phyloP scores from a whole-genome alignment of 176 grass and related monocot genomes.

The Bromus sterilis region DNA sequence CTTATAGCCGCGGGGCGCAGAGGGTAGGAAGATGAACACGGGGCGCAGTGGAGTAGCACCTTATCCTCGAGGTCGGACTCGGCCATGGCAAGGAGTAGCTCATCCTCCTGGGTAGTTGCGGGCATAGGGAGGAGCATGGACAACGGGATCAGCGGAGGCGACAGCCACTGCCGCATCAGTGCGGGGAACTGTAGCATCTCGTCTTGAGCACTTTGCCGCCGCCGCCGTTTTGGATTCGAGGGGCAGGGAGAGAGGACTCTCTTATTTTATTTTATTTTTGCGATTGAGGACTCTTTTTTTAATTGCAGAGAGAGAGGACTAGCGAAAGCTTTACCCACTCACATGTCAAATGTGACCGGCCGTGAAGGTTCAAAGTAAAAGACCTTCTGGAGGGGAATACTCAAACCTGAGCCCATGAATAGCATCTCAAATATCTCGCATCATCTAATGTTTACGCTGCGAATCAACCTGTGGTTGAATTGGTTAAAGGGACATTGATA shows the following conservation, averaged over 20 bases:
- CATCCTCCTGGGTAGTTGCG: conserved; percentile 62
- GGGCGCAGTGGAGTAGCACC: background rate
- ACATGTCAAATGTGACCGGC: background rate
- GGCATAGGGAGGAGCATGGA: conserved; percentile 72
- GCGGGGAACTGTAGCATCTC: conserved; percentile 89
- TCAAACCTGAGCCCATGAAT: too few species aligned
- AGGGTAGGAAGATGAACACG: background rate
- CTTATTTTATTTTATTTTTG: too few species aligned
- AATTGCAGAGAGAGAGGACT: too few species aligned
- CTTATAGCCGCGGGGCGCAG: background rate
- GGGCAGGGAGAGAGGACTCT: background rate
- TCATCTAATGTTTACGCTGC: too few species aligned
- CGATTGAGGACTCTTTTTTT: too few species aligned
- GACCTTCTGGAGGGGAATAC: too few species aligned
- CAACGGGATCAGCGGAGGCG: conserved; percentile 66
- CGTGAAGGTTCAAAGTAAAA: too few species aligned
- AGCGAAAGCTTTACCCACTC: too few species aligned
- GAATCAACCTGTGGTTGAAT: too few species aligned
- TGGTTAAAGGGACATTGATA: too few species aligned
- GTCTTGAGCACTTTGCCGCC: background rate
- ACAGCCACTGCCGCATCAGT: conserved; percentile 83
- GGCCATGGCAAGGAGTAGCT: conserved; percentile 73
- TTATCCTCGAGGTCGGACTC: conserved; percentile 82
- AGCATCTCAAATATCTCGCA: too few species aligned
- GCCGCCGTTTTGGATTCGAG: background rate